Evolutionary conservation across 2,329 filamentous ascomycete species (phyloP), one percentile per base, ranked within the genome.

Genomic region (Falciphora oryzae): DNA sequence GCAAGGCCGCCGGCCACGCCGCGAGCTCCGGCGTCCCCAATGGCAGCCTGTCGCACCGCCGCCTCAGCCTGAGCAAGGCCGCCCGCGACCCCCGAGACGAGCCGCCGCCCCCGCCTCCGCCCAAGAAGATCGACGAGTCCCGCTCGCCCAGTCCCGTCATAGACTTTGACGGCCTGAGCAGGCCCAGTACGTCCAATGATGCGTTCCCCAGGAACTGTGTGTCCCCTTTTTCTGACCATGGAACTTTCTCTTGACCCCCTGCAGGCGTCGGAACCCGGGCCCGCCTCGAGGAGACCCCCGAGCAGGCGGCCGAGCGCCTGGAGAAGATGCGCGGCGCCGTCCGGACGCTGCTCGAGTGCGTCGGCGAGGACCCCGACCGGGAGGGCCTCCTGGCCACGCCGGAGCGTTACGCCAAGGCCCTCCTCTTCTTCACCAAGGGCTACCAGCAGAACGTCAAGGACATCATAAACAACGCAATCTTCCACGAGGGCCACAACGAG

Each of bases 401-500:
- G 0, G 87, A 90, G 72, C 85, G 95, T 67, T 99, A 98, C 76
- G 94, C 95, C 60, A 95, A 97, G 77, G 95, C 95, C 22, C 89
- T 99, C 85, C 86, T 98, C 68, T 96, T 90, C 81, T 93, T 99
- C 77, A 99, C 95, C 8, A 93, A 96, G 76, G 95, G 95, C 58
- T 99, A 99, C 75, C 93, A 98, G 79, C 89, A 97, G 80, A 97
- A 97, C 72, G 86, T 97, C 64, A 84, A 88, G 67, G 92, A 96
- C 74, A 90, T 98, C 69, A 91, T 98, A 67, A 98, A 98, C 75
- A 86, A 89, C 65, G 95, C 95, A 27, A 91, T 98, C 64, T 99
- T 99, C 78, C 90, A 97, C 72, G 95, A 98, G 76, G 92, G 94
- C 68, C 94, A 98, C 74, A 95, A 97, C 73, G 95, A 99, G 78